phyloP scores from a whole-genome alignment of 345 rosid species.

The Adansonia digitata region DNA sequence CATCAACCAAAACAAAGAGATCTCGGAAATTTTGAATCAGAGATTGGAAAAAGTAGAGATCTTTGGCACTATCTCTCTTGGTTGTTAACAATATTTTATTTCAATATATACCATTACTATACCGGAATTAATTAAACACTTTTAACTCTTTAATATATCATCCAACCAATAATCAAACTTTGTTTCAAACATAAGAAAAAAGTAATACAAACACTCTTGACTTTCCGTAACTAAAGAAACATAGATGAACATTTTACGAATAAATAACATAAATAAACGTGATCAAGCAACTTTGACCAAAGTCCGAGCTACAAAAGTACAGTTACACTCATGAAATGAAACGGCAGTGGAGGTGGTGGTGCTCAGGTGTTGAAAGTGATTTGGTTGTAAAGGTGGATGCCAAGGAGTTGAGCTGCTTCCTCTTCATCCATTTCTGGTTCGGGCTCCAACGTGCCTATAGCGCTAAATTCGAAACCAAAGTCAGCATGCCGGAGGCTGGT shows the following conservation, averaged over 20 bases:
- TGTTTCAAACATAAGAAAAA: too few relatives aligned
- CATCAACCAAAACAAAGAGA: background rate
- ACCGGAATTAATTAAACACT: too few relatives aligned
- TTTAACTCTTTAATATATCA: too few relatives aligned
- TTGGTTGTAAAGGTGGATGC: background rate
- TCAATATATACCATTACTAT: background rate
- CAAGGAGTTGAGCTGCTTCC: background rate
- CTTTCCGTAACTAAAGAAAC: too few relatives aligned
- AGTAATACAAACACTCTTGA: too few relatives aligned
- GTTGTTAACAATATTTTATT: background rate
- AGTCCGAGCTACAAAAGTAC: too few relatives aligned
- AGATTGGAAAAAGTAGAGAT: background rate
- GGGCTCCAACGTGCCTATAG: background rate
- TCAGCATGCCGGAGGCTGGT: too few relatives aligned
- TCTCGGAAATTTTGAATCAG: background rate
- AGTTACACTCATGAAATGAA: background rate
- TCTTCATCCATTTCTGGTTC: background rate
- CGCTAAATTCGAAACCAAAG: too few relatives aligned
- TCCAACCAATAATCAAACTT: too few relatives aligned
- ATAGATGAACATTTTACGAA: too few relatives aligned
- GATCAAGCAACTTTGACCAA: too few relatives aligned
- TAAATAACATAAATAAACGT: too few relatives aligned
- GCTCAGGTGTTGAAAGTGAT: background rate
- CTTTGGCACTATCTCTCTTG: background rate
- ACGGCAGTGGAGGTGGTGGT: background rate